These are phyloP conservation scores for Crinitomyces ghanaensis DNA, from an alignment of 805 yeast species.

Conservation along the genomic window DNA sequence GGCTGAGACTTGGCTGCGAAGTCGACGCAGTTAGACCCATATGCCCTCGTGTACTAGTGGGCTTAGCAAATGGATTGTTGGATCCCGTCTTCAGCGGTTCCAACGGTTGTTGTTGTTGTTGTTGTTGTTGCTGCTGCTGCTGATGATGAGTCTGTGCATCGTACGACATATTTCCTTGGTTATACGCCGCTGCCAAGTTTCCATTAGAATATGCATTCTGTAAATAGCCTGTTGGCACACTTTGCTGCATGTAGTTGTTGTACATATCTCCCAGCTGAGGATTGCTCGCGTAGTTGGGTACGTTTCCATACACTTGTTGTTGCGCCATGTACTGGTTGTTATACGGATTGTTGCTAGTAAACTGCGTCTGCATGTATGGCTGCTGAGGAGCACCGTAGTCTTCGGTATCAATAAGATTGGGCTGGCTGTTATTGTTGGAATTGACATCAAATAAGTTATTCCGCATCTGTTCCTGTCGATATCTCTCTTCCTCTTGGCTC, in stretches of 20 bases:
- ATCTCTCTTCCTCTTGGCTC: slow-evolving; percentile 65
- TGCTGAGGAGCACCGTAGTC: slow-evolving; percentile 26
- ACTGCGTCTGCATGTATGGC: slow-evolving; percentile 24
- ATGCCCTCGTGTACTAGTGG: no score
- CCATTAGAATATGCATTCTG: slow-evolving; percentile 33
- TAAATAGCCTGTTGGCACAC: slow-evolving; percentile 44
- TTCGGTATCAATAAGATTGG: slow-evolving; percentile 20
- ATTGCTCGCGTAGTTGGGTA: slow-evolving; percentile 54
- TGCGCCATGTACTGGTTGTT: slow-evolving; percentile 25
- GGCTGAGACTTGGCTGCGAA: slow-evolving; percentile 15
- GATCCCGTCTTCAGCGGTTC: slow-evolving; percentile 58
- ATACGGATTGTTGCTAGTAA: slow-evolving; percentile 10
- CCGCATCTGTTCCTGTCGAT: slow-evolving; percentile 30
- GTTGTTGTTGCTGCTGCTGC: slow-evolving; percentile 30
- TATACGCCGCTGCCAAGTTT: no score
- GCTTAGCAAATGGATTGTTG: slow-evolving; percentile 64
- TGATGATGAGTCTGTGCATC: slow-evolving; percentile 28
- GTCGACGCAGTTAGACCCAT: slow-evolving; percentile 6
- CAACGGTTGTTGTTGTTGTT: slow-evolving; percentile 28
- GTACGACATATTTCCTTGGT: slow-evolving; percentile 17
- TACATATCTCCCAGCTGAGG: no score
- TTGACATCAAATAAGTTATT: slow-evolving; percentile 11
- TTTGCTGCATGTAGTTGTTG: slow-evolving; percentile 28
- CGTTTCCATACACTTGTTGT: slow-evolving; percentile 30
- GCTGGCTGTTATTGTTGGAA: slow-evolving; percentile 13